These are phyloP conservation scores for Populus alba DNA, from an alignment of 345 rosid genomes.

Conservation along the genomic window DNA sequence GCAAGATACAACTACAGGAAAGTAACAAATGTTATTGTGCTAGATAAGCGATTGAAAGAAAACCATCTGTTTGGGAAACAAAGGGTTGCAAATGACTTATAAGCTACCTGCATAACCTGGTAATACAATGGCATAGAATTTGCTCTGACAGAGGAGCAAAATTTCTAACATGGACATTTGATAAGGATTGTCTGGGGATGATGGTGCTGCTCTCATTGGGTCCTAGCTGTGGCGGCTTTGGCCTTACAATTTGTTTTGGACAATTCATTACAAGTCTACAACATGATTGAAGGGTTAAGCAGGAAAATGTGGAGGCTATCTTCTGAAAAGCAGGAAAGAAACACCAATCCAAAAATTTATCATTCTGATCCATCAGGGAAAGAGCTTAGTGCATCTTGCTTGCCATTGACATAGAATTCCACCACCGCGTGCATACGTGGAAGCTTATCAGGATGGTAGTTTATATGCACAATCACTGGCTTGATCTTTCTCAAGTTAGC, in stretches of 20 bases:
- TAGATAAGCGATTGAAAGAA: neutral
- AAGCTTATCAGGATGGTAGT: constrained; percentile 36
- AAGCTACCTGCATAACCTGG: neutral
- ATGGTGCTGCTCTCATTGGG: neutral
- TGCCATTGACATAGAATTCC: constrained; percentile 26
- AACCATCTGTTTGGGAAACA: neutral
- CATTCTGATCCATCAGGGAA: constrained; percentile 32
- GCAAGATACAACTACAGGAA: neutral
- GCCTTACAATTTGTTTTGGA: neutral
- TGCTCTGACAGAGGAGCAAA: neutral
- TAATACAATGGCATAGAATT: neutral
- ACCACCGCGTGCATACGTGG: constrained; percentile 28
- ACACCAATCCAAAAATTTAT: constrained; percentile 1
- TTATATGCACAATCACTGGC: constrained; percentile 30
- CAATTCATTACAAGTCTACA: neutral
- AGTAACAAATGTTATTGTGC: neutral
- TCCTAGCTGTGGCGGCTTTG: neutral
- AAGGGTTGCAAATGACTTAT: neutral
- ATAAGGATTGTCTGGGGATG: neutral
- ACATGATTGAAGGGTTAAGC: neutral
- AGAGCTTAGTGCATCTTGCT: constrained; percentile 25
- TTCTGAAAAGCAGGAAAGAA: neutral
- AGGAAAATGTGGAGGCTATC: neutral
- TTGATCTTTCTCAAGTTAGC: constrained; percentile 25
- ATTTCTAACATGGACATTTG: neutral